phyloP scores from a whole-genome alignment of 1,284 basidiomycete species.

The Marasmius sp. region DNA sequence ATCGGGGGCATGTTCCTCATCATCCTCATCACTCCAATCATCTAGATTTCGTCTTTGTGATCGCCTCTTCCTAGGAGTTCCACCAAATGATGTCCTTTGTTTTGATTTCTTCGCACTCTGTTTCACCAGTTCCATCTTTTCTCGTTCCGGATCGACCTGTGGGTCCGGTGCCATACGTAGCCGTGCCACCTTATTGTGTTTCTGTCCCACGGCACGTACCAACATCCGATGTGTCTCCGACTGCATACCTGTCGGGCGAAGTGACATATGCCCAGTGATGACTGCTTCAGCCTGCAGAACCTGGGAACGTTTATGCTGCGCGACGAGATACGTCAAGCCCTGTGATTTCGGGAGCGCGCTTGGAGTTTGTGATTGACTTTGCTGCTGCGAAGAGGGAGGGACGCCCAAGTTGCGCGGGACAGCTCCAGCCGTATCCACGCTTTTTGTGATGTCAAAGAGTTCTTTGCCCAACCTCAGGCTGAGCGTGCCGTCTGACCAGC shows the following conservation, averaged over 20 bases:
- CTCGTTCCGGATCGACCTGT: constrained; percentile 69
- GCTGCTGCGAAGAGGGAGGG: constrained; percentile 35
- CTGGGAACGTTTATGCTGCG: constrained; percentile 84
- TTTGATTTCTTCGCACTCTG: constrained; percentile 62
- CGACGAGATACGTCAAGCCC: constrained; percentile 85
- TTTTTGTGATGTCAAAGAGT: constrained; percentile 83
- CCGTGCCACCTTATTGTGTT: constrained; percentile 78
- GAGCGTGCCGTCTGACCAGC: constrained; percentile 89
- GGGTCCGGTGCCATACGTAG: constrained; percentile 76
- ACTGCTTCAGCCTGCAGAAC: constrained; percentile 84
- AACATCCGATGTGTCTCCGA: constrained; percentile 88
- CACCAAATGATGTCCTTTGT: constrained; percentile 44
- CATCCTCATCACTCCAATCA: constrained; percentile 47
- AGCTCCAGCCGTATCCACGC: constrained; percentile 68
- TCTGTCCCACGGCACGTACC: constrained; percentile 83
- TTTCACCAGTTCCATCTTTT: constrained; percentile 69
- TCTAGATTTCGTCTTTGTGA: constrained; percentile 39
- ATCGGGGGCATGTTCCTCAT: constrained; percentile 43
- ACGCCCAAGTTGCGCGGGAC: constrained; percentile 54
- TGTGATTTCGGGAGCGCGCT: constrained; percentile 45
- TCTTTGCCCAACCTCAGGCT: constrained; percentile 89
- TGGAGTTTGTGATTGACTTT: constrained; percentile 30
- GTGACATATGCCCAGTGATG: constrained; percentile 79
- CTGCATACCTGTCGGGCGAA: constrained; percentile 87
- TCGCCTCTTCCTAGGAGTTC: constrained; percentile 45